Base-by-base conservation (phyloP, 1,284 basidiomycete species). In the Cystobasidiaceae sp. region DNA sequence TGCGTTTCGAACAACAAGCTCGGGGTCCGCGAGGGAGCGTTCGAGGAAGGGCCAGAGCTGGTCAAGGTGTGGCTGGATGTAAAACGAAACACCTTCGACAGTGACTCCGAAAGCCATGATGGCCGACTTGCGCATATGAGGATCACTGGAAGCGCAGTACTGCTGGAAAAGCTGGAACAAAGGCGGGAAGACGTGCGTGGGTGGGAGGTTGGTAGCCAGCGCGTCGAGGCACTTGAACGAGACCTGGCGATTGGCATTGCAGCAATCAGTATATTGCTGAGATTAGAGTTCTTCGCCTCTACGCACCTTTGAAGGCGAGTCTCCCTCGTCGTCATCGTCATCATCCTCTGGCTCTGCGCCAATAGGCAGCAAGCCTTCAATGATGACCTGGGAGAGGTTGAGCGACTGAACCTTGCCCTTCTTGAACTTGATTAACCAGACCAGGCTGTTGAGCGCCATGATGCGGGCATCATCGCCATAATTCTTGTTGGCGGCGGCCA, bases 11-110 rank as follows among this genome's bases (percentile, higher is more conserved):
- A 98, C 96, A 32, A 85, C 83, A 17, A 88, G 81, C 74, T 97
- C 90, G 39, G 78, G 76, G 75, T 98, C 96, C 66, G 82, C 83
- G 52, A 99, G 84, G 71, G 94, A 93, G 54, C 85, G 82, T 77
- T 97, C 90, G 72, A 99, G 87, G 68, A 96, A 83, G 1, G 93
- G 93, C 96, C 96, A 98, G 49, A 99, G 86, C 72, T 91, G 84
- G 71, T 80, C 80, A 83, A 98, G 91, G 74, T 93, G 84, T 5
- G 94, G 93, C 33, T 91, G 90, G 83, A 98, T 97, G 80, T 83
- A 98, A 80, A 98, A 93, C 78, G 90, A 93, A 81, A 94, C 97
- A 25, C 96, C 96, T 78, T 99, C 96, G 66, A 98, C 93, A 51
- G 87, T 85, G 52, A 98, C 91, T 72, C 94, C 96, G 66, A 99